Evolutionary conservation across 805 yeast genomes (phyloP).

Genomic region (Candida chauliodis): DNA sequence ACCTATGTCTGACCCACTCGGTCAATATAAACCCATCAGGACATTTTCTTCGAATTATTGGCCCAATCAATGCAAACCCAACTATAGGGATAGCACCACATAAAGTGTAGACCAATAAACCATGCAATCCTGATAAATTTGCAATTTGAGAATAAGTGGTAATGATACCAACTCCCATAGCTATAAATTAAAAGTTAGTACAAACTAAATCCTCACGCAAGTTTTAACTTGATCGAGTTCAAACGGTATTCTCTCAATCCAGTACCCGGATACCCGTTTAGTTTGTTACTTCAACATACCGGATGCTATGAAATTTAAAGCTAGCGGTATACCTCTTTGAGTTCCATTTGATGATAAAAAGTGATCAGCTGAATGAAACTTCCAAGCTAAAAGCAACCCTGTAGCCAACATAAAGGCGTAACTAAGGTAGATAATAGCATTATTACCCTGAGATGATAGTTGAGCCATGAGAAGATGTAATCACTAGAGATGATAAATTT

Average conservation of each 20-base stretch:
- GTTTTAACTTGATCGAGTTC: conserved; percentile 43
- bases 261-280: conserved; percentile 5
- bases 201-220: conserved; percentile 40
- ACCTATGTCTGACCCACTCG: conserved; percentile 89
- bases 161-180: conserved; percentile 85
- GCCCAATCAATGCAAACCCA: conserved; percentile 80
- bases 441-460: conserved; percentile 37
- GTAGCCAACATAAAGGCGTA: conserved; percentile 39
- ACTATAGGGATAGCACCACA: conserved; percentile 82
- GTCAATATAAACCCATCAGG: conserved; percentile 91
- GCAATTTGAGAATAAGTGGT: conserved; percentile 87
- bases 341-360: conserved; percentile 80
- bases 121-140: conserved; percentile 81
- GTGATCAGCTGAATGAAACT: conserved; percentile 47
- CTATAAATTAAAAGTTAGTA: conserved; percentile 30
- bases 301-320: conserved; percentile 86
- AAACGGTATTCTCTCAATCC: conserved; percentile 40
- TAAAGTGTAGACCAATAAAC: conserved; percentile 74
- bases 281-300: conserved; percentile 50
- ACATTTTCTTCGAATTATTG: conserved; percentile 68
- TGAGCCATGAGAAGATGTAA: conserved; percentile 21
- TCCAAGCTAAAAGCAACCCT: conserved; percentile 50
- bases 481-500: too few relatives aligned
- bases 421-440: conserved; percentile 40
- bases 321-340: conserved; percentile 73